Base-by-base conservation (phyloP, 306 rosid genomes). In the Dalbergia cultrata region DNA sequence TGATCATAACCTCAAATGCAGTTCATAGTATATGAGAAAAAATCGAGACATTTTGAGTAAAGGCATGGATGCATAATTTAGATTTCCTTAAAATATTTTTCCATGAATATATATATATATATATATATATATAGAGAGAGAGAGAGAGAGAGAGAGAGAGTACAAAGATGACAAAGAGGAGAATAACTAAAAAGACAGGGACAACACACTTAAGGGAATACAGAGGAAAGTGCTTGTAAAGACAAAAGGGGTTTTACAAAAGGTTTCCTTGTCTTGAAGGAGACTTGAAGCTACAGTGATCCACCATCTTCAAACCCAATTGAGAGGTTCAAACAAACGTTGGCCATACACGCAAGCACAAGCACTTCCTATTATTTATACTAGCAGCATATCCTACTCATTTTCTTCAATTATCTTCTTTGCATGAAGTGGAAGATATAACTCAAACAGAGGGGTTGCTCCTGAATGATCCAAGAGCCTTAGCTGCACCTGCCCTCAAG, bases 401-500 rank as follows among this genome's bases (percentile, higher is more conserved):
- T 8, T 68, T 33, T 43, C 62, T 75, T 52, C 60, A 31, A 69
- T 37, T 14, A 37, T 56, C 47, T 66, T 58, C 22, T 31, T 66
- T 67, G 67, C 56, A 21, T 13, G 47, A 71, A 17, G 72, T 47
- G 53, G 78, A 65, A 61, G 57, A n/a, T 33, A 37, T 16, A 33
- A 22, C 70, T 80, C 33, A 85, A 63, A 83, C 85, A 67, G 41
- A 65, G 45, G 86, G 80, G 84, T 75, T 81, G 86, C 97, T 90
- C 88, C 91, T 90, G 84, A 92, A 92, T 37, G 97, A 92, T 13
- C 92, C 92, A 43, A 88, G 91, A 26, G 92, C 94, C 80, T 90
- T 92, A 3, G 1, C 90, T 80, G 91, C 94, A 53, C 88, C 92
- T 22, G 91, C 97, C 78, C 92, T 87, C 87, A 92, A 83, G 76